Evolutionary conservation across 1,284 basidiomycete genomes (phyloP), one percentile per base, ranked within the genome.

Genomic region (Anthracocystis walkeri): DNA sequence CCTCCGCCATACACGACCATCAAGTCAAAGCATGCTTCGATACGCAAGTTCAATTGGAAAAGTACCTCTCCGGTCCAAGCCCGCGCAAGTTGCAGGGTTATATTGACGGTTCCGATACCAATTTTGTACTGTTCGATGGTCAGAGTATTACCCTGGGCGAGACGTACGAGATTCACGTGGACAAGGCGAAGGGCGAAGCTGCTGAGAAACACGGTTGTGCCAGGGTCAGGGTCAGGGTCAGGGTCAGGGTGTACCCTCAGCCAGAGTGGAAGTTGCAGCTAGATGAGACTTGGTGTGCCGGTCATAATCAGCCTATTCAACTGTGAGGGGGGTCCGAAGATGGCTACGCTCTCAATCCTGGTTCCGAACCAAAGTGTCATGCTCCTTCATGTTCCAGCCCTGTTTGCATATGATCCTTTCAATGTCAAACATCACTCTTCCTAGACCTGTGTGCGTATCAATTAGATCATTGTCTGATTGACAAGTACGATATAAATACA

Each of bases 121-220:
- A 69, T 48, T 57, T 65, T 23, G 58, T 65, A 2, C 54, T 70
- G 29, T 70, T 49, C 45, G 42, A 44, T 4, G 61, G 54, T 6
- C 58, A 70, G 44, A 61, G 57, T 14, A 35, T 71, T 1, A 65
- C 62, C 3, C 18, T 71, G 11, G 44, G 14, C 21, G 55, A 65
- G 10, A 33, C 21, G 31, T 21, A 58, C 12, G 41, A 65, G 55
- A 58, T 71, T 12, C 46, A 58, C 33, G 68, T 71, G 4, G 35
- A 44, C 3, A 4, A 54, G 27, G 27, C 58, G 5, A 21, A 60
- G 4, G 29, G 18, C n/a, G 21, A 48, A 8, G 7, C 10, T 0
- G 21, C 59, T 1, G 33, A 18, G 23, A 35, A 21, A 20, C 54
- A 29, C 7, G 58, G 62, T 41, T 65, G 68, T n/a, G 35, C 50